Evolutionary conservation across 2,329 filamentous ascomycete species (phyloP), one percentile per base, ranked within the genome.

Genomic region (Aureobasidium sp.): DNA sequence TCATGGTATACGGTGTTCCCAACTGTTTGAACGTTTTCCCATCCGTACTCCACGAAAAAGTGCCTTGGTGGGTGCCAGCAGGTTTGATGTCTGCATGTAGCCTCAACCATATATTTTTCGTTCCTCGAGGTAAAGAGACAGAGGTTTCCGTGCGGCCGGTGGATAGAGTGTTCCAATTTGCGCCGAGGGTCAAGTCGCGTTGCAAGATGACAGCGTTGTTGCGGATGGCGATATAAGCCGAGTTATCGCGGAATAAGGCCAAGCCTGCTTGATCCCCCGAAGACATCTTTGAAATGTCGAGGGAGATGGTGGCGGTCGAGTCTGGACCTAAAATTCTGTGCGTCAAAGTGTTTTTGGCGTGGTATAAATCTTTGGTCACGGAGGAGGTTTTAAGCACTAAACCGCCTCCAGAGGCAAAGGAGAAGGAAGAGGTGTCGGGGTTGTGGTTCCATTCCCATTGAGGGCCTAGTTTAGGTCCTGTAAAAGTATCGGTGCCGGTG

Each of bases 401-500:
- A 1, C 71, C 71, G 2, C 79, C 78, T 34, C 77, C 71, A 45
- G 54, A 36, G 7, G 54, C 54, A 11, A 83, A 72, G 1, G 66
- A 68, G 66, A 71, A 85, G 9, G 76, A 78, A 10, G 69, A 72
- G 0, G 70, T 74, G 61, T 85, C 81, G 0, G 83, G 83, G 68
- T 85, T 85, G 65, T 85, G 83, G 66, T 85, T 86, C 82, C 82
- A 85, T 68, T 85, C 82, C 80, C 81, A 85, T 2, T 77, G 71
- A 0, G 75, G 73, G 7, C 73, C 68, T 0, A 85, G 72, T 0
- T 70, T 64, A 0, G 71, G 66, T 0, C 77, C 79, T 0, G 64
- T 53, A 64, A 85, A 85, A 0, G 62, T 68, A 62, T 85, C 81
- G 0, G 74, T 76, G 16, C 79, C 76, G 0, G 72, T 71, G 39